Conservation (phyloP, 176 grass and related monocot species). For the Cenchrus fungigraminus region DNA sequence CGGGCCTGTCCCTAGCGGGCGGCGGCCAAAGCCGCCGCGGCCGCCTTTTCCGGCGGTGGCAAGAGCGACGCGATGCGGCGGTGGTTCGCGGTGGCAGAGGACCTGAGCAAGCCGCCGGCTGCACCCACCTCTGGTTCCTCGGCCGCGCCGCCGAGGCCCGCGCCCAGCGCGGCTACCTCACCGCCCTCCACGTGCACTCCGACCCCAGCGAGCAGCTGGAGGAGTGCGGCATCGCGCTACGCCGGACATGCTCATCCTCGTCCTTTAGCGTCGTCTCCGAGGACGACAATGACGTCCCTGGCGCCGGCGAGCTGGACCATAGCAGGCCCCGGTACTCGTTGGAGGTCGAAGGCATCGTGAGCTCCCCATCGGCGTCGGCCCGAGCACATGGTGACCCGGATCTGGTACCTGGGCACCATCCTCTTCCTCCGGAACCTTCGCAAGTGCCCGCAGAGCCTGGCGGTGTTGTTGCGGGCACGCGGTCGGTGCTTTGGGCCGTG, state of each 20-base stretch:
- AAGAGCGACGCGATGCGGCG: conserved; percentile 24
- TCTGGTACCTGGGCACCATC: conserved; percentile 91
- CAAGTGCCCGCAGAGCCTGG: conserved; percentile 46
- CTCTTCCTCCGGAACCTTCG: conserved; percentile 81
- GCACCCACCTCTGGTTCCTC: conserved; percentile 60
- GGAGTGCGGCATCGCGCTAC: conserved; percentile 9
- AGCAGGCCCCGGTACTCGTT: not conserved
- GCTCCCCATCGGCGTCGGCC: not conserved
- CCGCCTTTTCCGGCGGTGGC: not conserved
- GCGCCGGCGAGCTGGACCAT: not conserved
- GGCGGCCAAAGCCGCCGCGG: not conserved
- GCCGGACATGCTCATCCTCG: conserved; percentile 13
- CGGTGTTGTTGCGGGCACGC: conserved; percentile 35
- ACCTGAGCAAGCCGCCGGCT: conserved; percentile 73
- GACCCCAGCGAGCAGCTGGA: conserved; percentile 4
- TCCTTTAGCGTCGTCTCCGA: conserved; percentile 32
- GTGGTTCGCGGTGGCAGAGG: conserved; percentile 51
- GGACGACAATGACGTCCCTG: conserved; percentile 10
- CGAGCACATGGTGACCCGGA: conserved; percentile 67
- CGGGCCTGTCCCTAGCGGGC: not conserved
- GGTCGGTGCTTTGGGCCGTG: conserved; percentile 27
- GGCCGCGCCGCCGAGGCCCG: conserved; percentile 47
- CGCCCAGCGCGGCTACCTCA: conserved; percentile 48
- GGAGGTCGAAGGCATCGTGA: not conserved
- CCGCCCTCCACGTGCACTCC: conserved; percentile 27